These are phyloP conservation scores for Apophysomyces trapeziformis DNA, from an alignment of 371 early-diverging fungal genomes.

Conservation along the genomic window DNA sequence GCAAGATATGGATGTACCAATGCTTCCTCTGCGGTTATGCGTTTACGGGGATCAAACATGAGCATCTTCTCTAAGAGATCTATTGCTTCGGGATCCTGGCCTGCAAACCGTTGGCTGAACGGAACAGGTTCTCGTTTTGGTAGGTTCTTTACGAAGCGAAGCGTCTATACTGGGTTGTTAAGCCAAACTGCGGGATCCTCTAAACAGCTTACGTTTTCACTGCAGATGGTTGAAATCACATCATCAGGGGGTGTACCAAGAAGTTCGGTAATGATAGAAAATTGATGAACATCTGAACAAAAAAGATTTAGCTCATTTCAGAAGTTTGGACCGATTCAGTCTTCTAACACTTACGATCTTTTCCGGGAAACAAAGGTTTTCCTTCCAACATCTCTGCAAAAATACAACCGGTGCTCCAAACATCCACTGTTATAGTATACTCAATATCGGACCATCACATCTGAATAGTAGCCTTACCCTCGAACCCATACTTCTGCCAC, in stretches of 20 bases:
- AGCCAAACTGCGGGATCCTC: not conserved
- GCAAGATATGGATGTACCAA: conserved; percentile 86
- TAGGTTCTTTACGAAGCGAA: conserved; percentile 88
- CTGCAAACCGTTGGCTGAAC: conserved; percentile 65
- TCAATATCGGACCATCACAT: conserved; percentile 10
- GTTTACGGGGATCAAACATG: conserved; percentile 90
- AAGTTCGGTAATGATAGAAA: conserved; percentile 91
- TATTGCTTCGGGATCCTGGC: conserved; percentile 70
- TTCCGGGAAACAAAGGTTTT: conserved; percentile 96
- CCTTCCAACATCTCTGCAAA: conserved; percentile 97
- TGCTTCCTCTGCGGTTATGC: conserved; percentile 90
- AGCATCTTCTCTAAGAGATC: conserved; percentile 91
- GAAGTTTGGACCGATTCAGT: not conserved
- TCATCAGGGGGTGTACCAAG: conserved; percentile 94
- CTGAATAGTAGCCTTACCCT: conserved; percentile 55
- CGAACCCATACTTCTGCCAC: conserved; percentile 96
- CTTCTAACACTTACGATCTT: conserved; percentile 78
- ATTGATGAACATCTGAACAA: conserved; percentile 85
- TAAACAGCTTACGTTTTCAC: conserved; percentile 74
- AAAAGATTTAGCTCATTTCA: not conserved
- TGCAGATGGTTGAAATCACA: conserved; percentile 90
- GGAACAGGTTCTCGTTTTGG: conserved; percentile 82
- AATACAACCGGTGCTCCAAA: conserved; percentile 99
- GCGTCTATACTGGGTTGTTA: conserved; percentile 61
- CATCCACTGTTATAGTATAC: conserved; percentile 75